Conservation (phyloP, 441 rosid species). For the Rhodomyrtus psidioides region DNA sequence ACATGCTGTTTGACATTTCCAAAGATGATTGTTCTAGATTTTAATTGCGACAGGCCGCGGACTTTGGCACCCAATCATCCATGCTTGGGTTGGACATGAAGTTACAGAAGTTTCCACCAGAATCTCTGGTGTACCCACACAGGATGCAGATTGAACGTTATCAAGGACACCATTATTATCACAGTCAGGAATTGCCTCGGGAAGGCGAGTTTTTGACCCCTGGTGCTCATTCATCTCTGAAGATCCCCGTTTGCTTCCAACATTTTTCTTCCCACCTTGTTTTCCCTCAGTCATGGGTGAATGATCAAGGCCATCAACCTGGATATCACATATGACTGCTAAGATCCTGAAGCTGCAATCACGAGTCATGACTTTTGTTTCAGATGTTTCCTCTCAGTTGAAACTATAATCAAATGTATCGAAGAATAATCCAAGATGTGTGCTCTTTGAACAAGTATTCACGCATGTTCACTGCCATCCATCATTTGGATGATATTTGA, state of each 20-base stretch:
- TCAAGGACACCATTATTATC: slow-evolving; percentile 4
- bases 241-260: slow-evolving; percentile 19
- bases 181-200: background rate
- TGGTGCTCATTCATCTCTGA: slow-evolving; percentile 15
- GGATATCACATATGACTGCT: background rate
- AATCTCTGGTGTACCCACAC: slow-evolving; percentile 8
- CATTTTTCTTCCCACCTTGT: slow-evolving; percentile 18
- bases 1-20: background rate
- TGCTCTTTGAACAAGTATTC: too few relatives aligned
- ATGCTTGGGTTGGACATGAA: slow-evolving; percentile 12
- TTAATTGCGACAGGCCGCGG: background rate
- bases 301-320: too few relatives aligned
- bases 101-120: slow-evolving; percentile 6
- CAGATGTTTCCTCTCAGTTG: background rate
- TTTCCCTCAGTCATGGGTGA: too few relatives aligned
- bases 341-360: background rate
- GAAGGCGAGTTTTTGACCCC: slow-evolving; percentile 8
- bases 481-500: too few relatives aligned
- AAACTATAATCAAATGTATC: too few relatives aligned
- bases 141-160: slow-evolving; percentile 9
- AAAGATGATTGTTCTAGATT: slow-evolving; percentile 9
- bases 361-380: background rate
- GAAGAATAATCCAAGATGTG: too few relatives aligned
- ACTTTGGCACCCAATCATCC: slow-evolving; percentile 11
- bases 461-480: too few relatives aligned